Evolutionary conservation across 2,329 filamentous ascomycete species (phyloP).

Genomic region (Ophiostoma novo-ulmi): DNA sequence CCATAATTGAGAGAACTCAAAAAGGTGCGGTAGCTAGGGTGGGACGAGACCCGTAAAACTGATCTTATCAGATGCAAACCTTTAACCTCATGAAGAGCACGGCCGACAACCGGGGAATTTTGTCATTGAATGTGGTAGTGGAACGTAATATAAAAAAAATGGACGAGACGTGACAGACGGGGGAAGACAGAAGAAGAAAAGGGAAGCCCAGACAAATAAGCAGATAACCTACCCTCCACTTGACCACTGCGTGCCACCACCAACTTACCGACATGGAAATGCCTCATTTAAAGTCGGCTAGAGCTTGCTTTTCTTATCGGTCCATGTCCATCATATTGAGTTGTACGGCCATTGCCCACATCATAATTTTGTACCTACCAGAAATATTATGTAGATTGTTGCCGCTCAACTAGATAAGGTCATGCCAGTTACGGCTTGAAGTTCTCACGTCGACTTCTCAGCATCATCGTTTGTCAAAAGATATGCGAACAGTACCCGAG

Average conservation of each 20-base stretch:
- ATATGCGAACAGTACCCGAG: neutral
- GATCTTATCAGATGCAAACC: neutral
- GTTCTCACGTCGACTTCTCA: neutral
- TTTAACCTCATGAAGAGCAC: neutral
- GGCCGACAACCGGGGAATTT: neutral
- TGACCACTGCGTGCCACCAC: neutral
- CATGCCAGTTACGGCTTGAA: neutral
- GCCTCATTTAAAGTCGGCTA: neutral
- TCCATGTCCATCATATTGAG: neutral
- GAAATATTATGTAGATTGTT: neutral
- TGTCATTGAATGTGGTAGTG: neutral
- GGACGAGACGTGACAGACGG: neutral
- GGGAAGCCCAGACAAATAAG: neutral
- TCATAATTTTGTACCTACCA: neutral
- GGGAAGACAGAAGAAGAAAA: neutral
- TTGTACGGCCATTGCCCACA: neutral
- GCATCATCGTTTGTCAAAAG: neutral
- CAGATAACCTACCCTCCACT: neutral
- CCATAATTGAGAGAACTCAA: neutral
- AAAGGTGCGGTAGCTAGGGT: neutral
- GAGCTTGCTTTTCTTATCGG: neutral
- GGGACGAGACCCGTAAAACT: neutral
- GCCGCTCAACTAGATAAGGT: neutral
- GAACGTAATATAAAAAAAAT: neutral
- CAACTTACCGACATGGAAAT: neutral